Evolutionary conservation across 2,329 filamentous ascomycete species (phyloP), one percentile per base, ranked within the genome.

Genomic region (Biscogniauxia mediterranea): DNA sequence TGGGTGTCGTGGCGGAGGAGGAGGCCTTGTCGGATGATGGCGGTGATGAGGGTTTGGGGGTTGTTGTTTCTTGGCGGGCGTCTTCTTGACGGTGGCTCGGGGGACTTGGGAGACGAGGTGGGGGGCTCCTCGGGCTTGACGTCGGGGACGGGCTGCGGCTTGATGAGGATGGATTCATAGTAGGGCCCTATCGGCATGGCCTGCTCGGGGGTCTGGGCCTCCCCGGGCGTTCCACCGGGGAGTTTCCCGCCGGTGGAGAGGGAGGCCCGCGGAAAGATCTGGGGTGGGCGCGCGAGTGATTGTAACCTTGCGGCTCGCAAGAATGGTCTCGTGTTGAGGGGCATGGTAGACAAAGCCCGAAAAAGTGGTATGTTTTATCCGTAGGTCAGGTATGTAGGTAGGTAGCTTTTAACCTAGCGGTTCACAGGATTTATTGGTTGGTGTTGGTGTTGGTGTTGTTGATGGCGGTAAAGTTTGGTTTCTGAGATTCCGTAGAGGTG

Each of bases 121-220:
- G 80, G 79, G 0, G 80, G 78, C 9, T 75, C 73, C 64, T 83
- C 78, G 53, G 77, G 78, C 67, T 83, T 83, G 42, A 72, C 67
- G 8, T 73, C 67, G 55, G 68, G 76, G 57, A 75, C 78, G 1
- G 78, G 78, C 8, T 77, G 74, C 0, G 81, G 80, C 4, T 75
- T 76, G 55, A 78, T 76, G 52, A 88, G 77, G 23, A 88, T 80
- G n/a, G 77, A 73, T 65, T 86, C 80, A 73, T 89, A 89, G 75
- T 86, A 89, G 46, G 77, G 72, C 0, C 85, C 85, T 0, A 87
- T 76, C 0, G 85, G 84, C 17, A 76, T 74, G n/a, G 75, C 78
- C 66, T 83, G 80, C 59, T 78, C 70, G 42, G 71, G 69, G 26
- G 62, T 63, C 19, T 49, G 46, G 52, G 63, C 57, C 61, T 70